Conservation (phyloP, 2,329 filamentous ascomycete genomes). For the Colletotrichum simmondsii region DNA sequence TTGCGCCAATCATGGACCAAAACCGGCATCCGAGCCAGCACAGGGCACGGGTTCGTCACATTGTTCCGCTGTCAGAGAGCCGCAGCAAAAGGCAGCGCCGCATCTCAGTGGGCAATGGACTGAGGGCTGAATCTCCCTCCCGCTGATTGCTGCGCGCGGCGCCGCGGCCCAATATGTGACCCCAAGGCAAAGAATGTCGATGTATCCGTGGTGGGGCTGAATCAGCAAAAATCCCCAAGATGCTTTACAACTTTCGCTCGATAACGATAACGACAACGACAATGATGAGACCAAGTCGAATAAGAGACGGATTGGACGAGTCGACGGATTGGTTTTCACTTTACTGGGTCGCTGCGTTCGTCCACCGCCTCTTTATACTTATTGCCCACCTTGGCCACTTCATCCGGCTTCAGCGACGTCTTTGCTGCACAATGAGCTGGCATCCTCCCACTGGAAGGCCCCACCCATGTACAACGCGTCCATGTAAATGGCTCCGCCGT, state of each 20-base stretch:
- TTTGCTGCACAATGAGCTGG: constrained; percentile 37
- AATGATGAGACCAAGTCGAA: background rate
- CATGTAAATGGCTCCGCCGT: constrained; percentile 32
- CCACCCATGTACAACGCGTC: constrained; percentile 36
- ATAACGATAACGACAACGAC: background rate
- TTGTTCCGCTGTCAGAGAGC: constrained; percentile 24
- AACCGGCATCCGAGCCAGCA: constrained; percentile 29
- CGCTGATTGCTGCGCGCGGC: constrained; percentile 2
- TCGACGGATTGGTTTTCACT: background rate
- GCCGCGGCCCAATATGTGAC: constrained; percentile 16
- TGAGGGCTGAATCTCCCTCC: background rate
- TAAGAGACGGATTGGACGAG: background rate
- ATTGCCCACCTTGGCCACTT: constrained; percentile 6
- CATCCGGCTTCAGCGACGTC: constrained; percentile 34
- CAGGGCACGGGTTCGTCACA: constrained; percentile 37
- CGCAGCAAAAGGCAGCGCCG: constrained; percentile 28
- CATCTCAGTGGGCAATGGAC: constrained; percentile 12
- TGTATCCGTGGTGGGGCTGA: constrained; percentile 25
- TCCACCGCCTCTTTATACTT: constrained; percentile 34
- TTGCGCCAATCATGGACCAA: constrained; percentile 35
- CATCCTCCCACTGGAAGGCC: constrained; percentile 34
- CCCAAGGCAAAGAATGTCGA: constrained; percentile 3
- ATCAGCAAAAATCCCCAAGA: background rate
- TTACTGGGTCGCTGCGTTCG: constrained; percentile 14
- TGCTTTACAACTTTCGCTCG: background rate